Conservation (phyloP, 345 rosid species). For the Leavenworthia alabamica region DNA sequence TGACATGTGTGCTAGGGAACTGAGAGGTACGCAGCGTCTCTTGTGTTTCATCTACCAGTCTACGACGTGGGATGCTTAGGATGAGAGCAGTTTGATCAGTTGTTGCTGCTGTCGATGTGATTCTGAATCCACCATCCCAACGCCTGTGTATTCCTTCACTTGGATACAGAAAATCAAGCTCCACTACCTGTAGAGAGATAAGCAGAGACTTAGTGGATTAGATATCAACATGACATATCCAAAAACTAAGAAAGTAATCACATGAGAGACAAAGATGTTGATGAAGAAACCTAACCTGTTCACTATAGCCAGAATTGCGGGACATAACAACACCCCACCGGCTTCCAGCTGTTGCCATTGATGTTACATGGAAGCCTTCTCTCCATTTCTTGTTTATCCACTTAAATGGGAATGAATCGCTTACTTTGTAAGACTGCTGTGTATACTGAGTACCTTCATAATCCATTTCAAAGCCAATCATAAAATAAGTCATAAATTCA, state of each 20-base stretch:
- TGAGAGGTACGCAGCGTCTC: slow-evolving; percentile 93
- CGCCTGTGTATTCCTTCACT: slow-evolving; percentile 97
- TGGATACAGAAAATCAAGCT: slow-evolving; percentile 96
- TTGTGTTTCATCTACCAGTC: slow-evolving; percentile 82
- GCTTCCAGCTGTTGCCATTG: slow-evolving; percentile 96
- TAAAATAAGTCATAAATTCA: background rate
- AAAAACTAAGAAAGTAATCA: background rate
- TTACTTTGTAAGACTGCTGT: slow-evolving; percentile 95
- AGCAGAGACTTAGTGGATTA: background rate
- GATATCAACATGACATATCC: background rate
- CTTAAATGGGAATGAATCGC: slow-evolving; percentile 92
- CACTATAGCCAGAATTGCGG: slow-evolving; percentile 90
- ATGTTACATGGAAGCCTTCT: slow-evolving; percentile 95
- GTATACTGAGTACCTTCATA: slow-evolving; percentile 71
- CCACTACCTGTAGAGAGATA: slow-evolving; percentile 82
- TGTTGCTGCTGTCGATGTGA: slow-evolving; percentile 93
- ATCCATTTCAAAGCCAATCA: slow-evolving; percentile 3
- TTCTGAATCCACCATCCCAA: slow-evolving; percentile 91
- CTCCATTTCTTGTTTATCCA: slow-evolving; percentile 99
- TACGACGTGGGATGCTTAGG: slow-evolving; percentile 76
- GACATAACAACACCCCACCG: slow-evolving; percentile 99
- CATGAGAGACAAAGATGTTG: background rate
- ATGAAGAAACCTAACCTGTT: slow-evolving; percentile 58
- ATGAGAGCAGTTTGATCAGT: slow-evolving; percentile 88
- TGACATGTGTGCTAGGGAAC: slow-evolving; percentile 92